Conservation (phyloP, 2,329 filamentous ascomycete species). For the Byssothecium circinans region DNA sequence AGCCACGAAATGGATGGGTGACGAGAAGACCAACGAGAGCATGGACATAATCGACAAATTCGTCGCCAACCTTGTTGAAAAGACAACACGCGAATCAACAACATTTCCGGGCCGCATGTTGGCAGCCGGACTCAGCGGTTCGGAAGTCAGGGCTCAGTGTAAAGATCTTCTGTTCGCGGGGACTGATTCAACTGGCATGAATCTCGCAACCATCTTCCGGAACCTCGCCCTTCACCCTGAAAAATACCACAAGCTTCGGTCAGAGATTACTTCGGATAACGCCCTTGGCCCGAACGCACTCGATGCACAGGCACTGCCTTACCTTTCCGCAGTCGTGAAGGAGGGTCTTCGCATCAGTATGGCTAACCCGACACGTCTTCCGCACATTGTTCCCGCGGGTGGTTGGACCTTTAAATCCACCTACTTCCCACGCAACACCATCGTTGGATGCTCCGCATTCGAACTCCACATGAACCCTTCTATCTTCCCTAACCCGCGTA, state of each 20-base stretch:
- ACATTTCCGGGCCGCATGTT: constrained; percentile 55
- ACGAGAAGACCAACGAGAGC: constrained; percentile 37
- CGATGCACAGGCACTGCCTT: constrained; percentile 41
- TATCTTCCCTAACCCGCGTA: constrained; percentile 19
- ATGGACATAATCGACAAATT: constrained; percentile 49
- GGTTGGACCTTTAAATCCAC: constrained; percentile 32
- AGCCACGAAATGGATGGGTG: constrained; percentile 39
- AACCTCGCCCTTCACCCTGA: constrained; percentile 21
- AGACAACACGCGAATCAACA: constrained; percentile 33
- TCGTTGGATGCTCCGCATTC: constrained; percentile 34
- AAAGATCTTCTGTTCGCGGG: constrained; percentile 52
- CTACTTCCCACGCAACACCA: constrained; percentile 25
- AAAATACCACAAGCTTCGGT: constrained; percentile 18
- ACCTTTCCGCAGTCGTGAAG: constrained; percentile 51
- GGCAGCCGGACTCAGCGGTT: constrained; percentile 45
- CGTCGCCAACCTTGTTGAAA: constrained; percentile 44
- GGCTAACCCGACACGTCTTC: constrained; percentile 36
- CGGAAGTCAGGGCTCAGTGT: constrained; percentile 54
- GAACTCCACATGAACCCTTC: constrained; percentile 28
- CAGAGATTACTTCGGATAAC: constrained; percentile 22
- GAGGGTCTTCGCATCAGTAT: constrained; percentile 51
- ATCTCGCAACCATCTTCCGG: constrained; percentile 27
- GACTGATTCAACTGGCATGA: constrained; percentile 34
- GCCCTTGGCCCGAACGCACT: constrained; percentile 10
- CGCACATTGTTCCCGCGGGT: constrained; percentile 28